These are phyloP conservation scores for Geranomyces variabilis DNA, from an alignment of 192 early-diverging fungal species.

Conservation along the genomic window DNA sequence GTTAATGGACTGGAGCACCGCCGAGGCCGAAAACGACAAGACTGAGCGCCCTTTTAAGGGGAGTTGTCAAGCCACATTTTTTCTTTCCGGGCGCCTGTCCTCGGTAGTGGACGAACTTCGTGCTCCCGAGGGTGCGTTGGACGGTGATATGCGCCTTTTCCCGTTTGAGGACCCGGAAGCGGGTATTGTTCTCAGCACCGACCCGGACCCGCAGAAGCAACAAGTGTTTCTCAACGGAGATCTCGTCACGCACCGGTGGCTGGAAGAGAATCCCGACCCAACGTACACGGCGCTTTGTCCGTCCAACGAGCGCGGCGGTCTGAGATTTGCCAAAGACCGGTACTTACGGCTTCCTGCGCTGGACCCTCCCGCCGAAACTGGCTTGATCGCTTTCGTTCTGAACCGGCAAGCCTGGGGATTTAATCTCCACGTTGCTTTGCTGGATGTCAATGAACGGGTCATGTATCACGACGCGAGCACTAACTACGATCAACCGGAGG, in stretches of 20 bases:
- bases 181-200: background rate
- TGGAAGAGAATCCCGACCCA: background rate
- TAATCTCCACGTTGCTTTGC: background rate
- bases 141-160: background rate
- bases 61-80: background rate
- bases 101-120: background rate
- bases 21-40: too few species aligned
- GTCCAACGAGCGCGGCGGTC: background rate
- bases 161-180: background rate
- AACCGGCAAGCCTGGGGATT: background rate
- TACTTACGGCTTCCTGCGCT: too few species aligned
- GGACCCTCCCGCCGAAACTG: too few species aligned
- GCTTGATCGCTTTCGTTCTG: too few species aligned
- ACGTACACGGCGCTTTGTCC: constrained; percentile 1
- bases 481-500: background rate
- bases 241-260: constrained; percentile 1
- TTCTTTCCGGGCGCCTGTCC: background rate
- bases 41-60: background rate
- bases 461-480: background rate
- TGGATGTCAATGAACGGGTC: background rate
- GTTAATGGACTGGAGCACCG: too few species aligned
- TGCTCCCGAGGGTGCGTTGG: background rate
- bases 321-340: background rate
- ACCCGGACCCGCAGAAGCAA: background rate
- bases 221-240: constrained; percentile 1